Percentiles rank a stretch among this genome's conserved stretches.
Conservation (phyloP, 1,139 yeast species). For the Sporopachydermia cereana region DNA sequence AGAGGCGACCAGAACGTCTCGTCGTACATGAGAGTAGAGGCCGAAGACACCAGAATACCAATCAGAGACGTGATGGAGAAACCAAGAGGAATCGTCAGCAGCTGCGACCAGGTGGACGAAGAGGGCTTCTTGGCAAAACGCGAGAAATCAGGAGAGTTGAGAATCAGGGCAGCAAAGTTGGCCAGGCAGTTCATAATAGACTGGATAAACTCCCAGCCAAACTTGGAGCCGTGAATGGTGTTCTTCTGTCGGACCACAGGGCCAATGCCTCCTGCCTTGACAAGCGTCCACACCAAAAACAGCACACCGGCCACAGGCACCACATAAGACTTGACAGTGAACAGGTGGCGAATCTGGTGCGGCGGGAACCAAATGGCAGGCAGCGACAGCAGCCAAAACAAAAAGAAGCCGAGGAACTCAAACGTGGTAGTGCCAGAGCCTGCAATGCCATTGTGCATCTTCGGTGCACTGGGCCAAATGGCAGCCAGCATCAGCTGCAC, state of each 20-base stretch:
- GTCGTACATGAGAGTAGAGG: conserved; percentile 60
- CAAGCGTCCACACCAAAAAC: conserved; percentile 70
- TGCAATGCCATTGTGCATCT: conserved; percentile 40
- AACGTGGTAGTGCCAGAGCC: conserved; percentile 50
- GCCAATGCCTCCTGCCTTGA: conserved; percentile 64
- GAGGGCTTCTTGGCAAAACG: conserved; percentile 55
- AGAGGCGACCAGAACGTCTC: conserved; percentile 78
- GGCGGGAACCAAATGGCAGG: conserved; percentile 79
- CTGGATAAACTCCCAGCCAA: conserved; percentile 75
- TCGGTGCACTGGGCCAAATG: conserved; percentile 52
- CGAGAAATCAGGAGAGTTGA: conserved; percentile 84
- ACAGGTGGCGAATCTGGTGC: conserved; percentile 68
- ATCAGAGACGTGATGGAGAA: conserved; percentile 75
- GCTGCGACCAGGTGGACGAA: conserved; percentile 41
- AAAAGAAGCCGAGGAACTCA: conserved; percentile 59
- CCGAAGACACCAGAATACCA: conserved; percentile 80
- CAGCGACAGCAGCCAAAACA: conserved; percentile 65
- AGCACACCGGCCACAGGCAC: conserved; percentile 76
- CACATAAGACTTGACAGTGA: conserved; percentile 63
- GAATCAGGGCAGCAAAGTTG: conserved; percentile 75
- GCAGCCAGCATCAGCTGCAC: conserved; percentile 59
- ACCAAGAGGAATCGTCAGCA: conserved; percentile 59
- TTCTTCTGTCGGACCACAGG: conserved; percentile 47
- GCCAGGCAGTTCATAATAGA: conserved; percentile 75
- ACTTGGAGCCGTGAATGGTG: conserved; percentile 38